Evolutionary conservation across 2,329 filamentous ascomycete genomes (phyloP).

Genomic region (Microdochium bolleyi): DNA sequence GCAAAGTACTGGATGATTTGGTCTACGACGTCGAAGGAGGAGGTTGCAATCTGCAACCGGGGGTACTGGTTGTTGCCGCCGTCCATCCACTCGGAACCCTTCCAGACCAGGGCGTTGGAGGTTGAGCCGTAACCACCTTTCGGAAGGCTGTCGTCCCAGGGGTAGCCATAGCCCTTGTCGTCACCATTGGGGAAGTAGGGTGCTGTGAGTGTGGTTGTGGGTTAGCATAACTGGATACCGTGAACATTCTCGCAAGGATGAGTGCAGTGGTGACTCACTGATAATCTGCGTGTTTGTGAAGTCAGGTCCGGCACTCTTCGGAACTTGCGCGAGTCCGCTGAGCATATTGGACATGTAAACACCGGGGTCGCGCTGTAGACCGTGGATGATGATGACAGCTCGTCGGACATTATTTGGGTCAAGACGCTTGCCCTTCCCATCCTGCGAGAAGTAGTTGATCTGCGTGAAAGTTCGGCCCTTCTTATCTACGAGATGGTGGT

Average conservation of each 20-base stretch:
- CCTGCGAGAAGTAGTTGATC: conserved; percentile 22
- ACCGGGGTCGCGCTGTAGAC: conserved; percentile 20
- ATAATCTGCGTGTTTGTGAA: neutral
- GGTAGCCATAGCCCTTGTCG: conserved; percentile 23
- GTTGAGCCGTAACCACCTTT: conserved; percentile 15
- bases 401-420: conserved; percentile 15
- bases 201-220: conserved; percentile 19
- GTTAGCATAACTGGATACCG: too few relatives aligned
- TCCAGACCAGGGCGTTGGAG: conserved; percentile 23
- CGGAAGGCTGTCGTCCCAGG: conserved; percentile 13
- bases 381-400: conserved; percentile 24
- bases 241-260: conserved; percentile 11
- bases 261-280: neutral
- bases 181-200: conserved; percentile 25
- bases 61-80: conserved; percentile 25
- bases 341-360: conserved; percentile 22
- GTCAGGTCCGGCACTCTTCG: conserved; percentile 4
- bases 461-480: conserved; percentile 12
- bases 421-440: conserved; percentile 14
- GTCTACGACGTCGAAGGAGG: conserved; percentile 22
- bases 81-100: conserved; percentile 21
- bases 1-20: conserved; percentile 24
- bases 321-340: conserved; percentile 19
- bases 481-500: conserved; percentile 1
- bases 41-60: conserved; percentile 10